Evolutionary conservation across 306 rosid genomes (phyloP), one percentile per base, ranked within the genome.

Genomic region (Ziziphus jujuba): DNA sequence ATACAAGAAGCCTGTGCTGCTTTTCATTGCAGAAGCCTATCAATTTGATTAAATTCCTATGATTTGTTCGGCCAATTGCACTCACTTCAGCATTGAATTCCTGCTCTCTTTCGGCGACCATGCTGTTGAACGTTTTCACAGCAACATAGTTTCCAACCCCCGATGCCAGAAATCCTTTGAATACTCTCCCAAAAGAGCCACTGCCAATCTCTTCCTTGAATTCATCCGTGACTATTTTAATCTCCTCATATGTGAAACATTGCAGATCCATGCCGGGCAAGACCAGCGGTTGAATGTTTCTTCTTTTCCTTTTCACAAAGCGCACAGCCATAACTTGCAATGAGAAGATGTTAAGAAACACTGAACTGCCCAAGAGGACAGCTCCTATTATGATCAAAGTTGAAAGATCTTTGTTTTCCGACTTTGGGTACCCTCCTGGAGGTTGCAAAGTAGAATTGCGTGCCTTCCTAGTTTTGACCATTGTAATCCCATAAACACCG

Each of bases 311-410:
- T 53, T 16, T 55, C 53, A 63, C 47, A 56, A 69, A 35, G 55
- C 24, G 67, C 34, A 63, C 64, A 22, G 67, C 38, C 34, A 62
- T 75, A 60, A 50, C 76, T 1, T 45, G 69, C 55, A 59, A n/a
- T 1, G 59, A 63, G n/a, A 54, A 14, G 10, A 71, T 0, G 68
- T 88, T 75, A 22, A 89, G 69, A 38, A 67, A 69, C 35, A 60
- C 71, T 4, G 83, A 88, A 70, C 75, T 59, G 28, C 89, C 64
- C 2, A 84, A 68, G 25, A 84, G 85, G 31, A 75, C 71, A 7
- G 85, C 72, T 8, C 64, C 75, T 33, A 68, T 43, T 59, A 81
- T 1, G 56, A 77, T 25, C 75, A 61, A 23, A 22, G 79, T 62
- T 13, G 61, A 63, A 43, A 23, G 59, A 31, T 49, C 65, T 58